phyloP scores from a whole-genome alignment of 352 stramenopile genomes.

The Phytophthora podocarpi region DNA sequence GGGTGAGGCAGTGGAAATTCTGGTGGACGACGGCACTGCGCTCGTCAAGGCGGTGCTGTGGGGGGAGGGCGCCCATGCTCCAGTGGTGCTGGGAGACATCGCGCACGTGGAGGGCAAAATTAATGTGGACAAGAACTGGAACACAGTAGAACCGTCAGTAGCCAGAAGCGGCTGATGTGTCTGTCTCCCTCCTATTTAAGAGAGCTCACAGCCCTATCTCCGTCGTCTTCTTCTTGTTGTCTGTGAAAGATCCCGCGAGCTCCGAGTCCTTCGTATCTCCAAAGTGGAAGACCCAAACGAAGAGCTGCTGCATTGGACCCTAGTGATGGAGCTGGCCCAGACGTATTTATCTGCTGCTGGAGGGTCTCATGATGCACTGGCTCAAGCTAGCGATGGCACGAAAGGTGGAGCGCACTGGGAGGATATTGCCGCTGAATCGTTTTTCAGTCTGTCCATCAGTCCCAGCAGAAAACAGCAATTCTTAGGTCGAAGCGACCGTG shows the following conservation, averaged over 20 bases:
- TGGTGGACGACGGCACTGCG: conserved; percentile 75
- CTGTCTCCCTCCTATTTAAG: no score
- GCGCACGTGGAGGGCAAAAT: conserved; percentile 80
- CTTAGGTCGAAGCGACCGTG: conserved; percentile 14
- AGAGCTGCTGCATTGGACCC: conserved; percentile 75
- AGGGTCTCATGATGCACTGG: background rate
- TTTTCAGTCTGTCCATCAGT: conserved; percentile 49
- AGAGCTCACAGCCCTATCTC: background rate
- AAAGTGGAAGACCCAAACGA: conserved; percentile 70
- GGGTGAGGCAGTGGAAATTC: conserved; percentile 58
- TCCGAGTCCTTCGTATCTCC: conserved; percentile 58
- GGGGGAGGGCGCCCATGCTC: conserved; percentile 10
- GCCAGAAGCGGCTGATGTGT: background rate
- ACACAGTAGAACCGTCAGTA: conserved; percentile 29
- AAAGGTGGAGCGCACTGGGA: conserved; percentile 40
- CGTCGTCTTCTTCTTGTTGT: background rate
- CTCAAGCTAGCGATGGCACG: background rate
- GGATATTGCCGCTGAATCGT: conserved; percentile 38
- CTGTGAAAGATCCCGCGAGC: conserved; percentile 44
- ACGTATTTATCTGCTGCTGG: conserved; percentile 43
- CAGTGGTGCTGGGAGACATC: conserved; percentile 60
- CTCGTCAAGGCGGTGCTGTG: conserved; percentile 67
- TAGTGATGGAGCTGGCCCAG: conserved; percentile 53
- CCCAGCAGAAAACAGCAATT: conserved; percentile 35
- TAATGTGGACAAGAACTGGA: conserved; percentile 59